Evolutionary conservation across 176 grass and related monocot species (phyloP), one percentile per base, ranked within the genome.

Genomic region (Triticum dicoccoides): DNA sequence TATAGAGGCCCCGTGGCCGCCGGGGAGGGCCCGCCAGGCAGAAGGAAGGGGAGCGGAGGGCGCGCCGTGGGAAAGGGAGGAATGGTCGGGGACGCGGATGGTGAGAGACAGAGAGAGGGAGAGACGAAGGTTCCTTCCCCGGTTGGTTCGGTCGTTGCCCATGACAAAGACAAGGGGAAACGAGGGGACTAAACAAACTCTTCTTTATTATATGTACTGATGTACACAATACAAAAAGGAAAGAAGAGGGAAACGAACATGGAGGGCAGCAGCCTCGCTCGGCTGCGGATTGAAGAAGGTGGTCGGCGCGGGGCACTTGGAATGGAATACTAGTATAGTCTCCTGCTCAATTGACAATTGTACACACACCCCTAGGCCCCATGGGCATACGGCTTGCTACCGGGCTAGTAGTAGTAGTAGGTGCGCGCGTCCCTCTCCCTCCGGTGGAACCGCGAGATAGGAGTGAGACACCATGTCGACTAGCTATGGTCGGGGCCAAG

Each of bases 61-160:
- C 17, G 10, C 10, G 42, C 44, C 33, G 62, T 89, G 87, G 75
- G 82, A 76, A 76, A 81, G 68, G 77, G 82, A 74, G 87, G 77
- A 89, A 89, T 27, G 44, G 18, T 89, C 82, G 67, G 70, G 51
- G 25, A 18, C 30, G 76, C 27, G 61, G 79, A 11, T 65, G 59
- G 61, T 44, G 61, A 34, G 17, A 77, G 45, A 32, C 9, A 3
- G 73, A 76, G 51, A 56, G 51, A 56, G 52, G 12, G 61, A 56
- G 15, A 3, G 73, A 76, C 42, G 58, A 27, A 21, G n/a, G 24
- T 51, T 76, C 73, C 70, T 73, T 73, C 3, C 3, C n/a, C 56
- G 56, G 56, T 21, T 45, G n/a, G 21, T 14, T 73, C 21, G 38
- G 24, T 73, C 37, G 37, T 14, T 29, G 24, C n/a, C 41, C 72